A percentile compares a stretch with the other conserved stretches of the same genome.
Conservation (phyloP, 805 yeast species). For the Saccharomyces kudriavzevii region DNA sequence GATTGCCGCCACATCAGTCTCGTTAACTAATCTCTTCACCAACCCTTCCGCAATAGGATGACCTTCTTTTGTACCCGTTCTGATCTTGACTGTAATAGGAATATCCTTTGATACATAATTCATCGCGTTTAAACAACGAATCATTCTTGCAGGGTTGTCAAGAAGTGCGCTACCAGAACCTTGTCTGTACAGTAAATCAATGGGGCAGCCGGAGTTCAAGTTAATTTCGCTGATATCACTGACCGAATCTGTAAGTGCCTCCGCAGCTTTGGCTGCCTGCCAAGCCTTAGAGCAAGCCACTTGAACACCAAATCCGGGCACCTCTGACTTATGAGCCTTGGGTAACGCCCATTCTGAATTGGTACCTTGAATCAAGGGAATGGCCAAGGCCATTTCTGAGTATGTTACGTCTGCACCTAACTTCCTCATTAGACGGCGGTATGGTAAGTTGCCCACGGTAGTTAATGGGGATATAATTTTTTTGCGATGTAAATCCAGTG, state of each 20-base stretch:
- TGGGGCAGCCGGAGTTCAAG: conserved; percentile 95
- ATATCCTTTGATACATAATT: conserved; percentile 79
- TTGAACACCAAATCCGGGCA: conserved; percentile 88
- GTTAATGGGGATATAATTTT: conserved; percentile 93
- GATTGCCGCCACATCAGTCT: conserved; percentile 80
- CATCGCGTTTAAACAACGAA: conserved; percentile 81
- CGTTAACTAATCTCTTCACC: conserved; percentile 61
- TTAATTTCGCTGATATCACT: conserved; percentile 71
- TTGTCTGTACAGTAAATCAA: conserved; percentile 83
- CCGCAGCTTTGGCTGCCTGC: conserved; percentile 93
- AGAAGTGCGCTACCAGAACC: conserved; percentile 94
- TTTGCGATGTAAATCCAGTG: conserved; percentile 56
- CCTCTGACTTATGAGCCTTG: conserved; percentile 74
- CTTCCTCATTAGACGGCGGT: conserved; percentile 81
- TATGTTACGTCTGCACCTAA: conserved; percentile 90
- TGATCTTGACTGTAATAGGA: conserved; percentile 84
- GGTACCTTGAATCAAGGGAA: conserved; percentile 82
- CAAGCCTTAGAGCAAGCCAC: conserved; percentile 85
- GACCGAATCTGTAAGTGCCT: conserved; percentile 44
- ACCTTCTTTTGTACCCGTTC: conserved; percentile 83
- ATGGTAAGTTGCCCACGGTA: conserved; percentile 95
- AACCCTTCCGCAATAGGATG: conserved; percentile 82
- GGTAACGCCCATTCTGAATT: conserved; percentile 97
- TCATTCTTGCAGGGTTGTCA: conserved; percentile 77
- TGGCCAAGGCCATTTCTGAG: conserved; percentile 86